These are phyloP conservation scores for Dendrothele bispora DNA, from an alignment of 768 basidiomycete species.

Conservation along the genomic window DNA sequence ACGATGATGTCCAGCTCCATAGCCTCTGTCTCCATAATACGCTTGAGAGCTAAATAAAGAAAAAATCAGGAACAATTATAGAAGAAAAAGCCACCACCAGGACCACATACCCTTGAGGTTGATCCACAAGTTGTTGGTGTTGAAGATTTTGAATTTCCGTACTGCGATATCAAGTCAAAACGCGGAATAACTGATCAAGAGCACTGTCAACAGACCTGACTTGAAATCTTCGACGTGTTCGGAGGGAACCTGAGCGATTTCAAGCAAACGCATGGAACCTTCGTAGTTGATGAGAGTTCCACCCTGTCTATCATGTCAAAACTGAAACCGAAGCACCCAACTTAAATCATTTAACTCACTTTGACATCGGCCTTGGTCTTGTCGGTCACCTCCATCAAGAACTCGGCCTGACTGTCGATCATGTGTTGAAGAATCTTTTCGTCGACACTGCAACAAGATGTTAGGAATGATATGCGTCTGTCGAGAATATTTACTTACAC, in stretches of 20 bases:
- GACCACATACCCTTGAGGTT: constrained; percentile 65
- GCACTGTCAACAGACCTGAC: constrained; percentile 43
- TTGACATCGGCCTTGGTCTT: constrained; percentile 89
- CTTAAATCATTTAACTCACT: too few relatives aligned
- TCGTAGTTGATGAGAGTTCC: constrained; percentile 92
- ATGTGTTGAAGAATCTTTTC: constrained; percentile 84
- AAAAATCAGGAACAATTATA: neutral
- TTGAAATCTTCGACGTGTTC: constrained; percentile 97
- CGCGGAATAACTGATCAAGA: neutral
- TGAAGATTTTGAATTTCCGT: constrained; percentile 93
- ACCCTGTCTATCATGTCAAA: constrained; percentile 40
- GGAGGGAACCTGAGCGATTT: constrained; percentile 92
- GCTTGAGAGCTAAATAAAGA: constrained; percentile 68
- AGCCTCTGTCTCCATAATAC: constrained; percentile 81
- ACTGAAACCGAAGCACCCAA: neutral
- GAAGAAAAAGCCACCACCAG: too few relatives aligned
- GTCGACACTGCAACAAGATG: constrained; percentile 56
- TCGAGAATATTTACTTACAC: constrained; percentile 53
- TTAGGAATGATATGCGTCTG: neutral
- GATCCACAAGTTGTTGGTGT: constrained; percentile 84
- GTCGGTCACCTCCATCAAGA: constrained; percentile 95
- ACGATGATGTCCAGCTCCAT: constrained; percentile 96
- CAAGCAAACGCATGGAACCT: constrained; percentile 82
- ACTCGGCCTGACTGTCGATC: constrained; percentile 79
- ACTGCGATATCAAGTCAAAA: constrained; percentile 34